phyloP scores from a whole-genome alignment of 2,329 filamentous ascomycete species.

The Penicillium frequentans region DNA sequence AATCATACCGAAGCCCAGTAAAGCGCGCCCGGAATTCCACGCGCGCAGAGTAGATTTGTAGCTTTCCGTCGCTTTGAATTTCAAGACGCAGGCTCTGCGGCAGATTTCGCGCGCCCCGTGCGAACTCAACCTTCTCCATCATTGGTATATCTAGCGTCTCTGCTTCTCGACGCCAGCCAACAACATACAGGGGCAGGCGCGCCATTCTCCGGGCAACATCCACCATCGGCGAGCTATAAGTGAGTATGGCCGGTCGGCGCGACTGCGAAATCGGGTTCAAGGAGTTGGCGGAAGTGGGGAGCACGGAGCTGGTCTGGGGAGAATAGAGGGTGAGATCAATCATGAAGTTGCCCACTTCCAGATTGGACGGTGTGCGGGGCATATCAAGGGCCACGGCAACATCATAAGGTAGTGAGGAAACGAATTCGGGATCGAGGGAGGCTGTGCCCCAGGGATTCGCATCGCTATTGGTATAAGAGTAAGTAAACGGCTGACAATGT shows the following conservation, averaged over 20 bases:
- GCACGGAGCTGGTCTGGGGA: constrained; percentile 38
- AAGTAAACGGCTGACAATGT: neutral
- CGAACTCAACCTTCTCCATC: constrained; percentile 72
- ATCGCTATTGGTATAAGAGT: constrained; percentile 31
- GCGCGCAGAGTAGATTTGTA: constrained; percentile 74
- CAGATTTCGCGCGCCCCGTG: constrained; percentile 52
- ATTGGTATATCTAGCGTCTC: constrained; percentile 66
- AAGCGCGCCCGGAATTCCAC: constrained; percentile 74
- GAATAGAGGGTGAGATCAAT: constrained; percentile 71
- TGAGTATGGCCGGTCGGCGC: constrained; percentile 73
- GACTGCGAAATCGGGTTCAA: constrained; percentile 59
- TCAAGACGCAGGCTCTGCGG: constrained; percentile 62
- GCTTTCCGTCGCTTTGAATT: constrained; percentile 64
- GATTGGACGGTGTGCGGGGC: constrained; percentile 75
- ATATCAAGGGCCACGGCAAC: constrained; percentile 72
- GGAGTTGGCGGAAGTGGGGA: constrained; percentile 29
- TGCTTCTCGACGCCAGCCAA: constrained; percentile 65
- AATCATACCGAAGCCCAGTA: constrained; percentile 63
- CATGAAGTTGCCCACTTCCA: constrained; percentile 90
- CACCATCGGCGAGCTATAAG: constrained; percentile 72
- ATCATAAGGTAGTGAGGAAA: constrained; percentile 79
- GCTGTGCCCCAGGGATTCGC: constrained; percentile 55
- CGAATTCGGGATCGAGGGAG: constrained; percentile 55
- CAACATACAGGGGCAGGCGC: constrained; percentile 67
- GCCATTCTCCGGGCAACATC: constrained; percentile 61